phyloP scores from a whole-genome alignment of 768 basidiomycete genomes.

The Cubamyces sp. region DNA sequence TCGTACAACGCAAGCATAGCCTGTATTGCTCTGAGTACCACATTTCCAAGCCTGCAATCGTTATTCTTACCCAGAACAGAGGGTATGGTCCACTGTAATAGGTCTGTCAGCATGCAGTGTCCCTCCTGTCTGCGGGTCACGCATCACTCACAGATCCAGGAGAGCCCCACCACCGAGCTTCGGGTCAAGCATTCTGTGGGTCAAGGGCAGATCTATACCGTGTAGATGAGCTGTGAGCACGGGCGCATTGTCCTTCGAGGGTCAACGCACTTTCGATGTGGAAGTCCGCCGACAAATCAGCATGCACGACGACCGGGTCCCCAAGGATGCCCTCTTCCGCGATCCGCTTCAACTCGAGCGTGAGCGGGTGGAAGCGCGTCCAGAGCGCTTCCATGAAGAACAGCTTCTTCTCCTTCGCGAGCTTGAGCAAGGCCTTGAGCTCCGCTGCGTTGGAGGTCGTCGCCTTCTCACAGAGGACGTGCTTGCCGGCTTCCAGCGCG shows the following conservation, averaged over 20 bases:
- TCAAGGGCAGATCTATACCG: conserved; percentile 59
- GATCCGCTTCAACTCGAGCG: conserved; percentile 63
- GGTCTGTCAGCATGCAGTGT: background rate
- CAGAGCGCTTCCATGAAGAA: conserved; percentile 95
- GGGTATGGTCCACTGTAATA: conserved; percentile 75
- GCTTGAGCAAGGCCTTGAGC: conserved; percentile 67
- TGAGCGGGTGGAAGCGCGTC: conserved; percentile 81
- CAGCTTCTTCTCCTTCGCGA: conserved; percentile 77
- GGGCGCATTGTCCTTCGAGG: background rate
- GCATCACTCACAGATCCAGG: conserved; percentile 70
- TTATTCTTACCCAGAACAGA: conserved; percentile 65
- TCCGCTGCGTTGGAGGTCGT: conserved; percentile 80
- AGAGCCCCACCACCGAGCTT: conserved; percentile 80
- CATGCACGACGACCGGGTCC: conserved; percentile 65
- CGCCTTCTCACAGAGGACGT: conserved; percentile 90
- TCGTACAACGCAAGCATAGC: conserved; percentile 81
- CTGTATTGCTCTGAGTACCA: conserved; percentile 40
- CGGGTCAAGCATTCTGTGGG: conserved; percentile 80
- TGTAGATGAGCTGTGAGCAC: background rate
- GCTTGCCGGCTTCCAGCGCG: conserved; percentile 78
- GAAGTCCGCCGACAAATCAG: conserved; percentile 78
- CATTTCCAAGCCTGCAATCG: background rate
- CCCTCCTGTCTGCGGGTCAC: background rate
- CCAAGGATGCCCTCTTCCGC: conserved; percentile 68
- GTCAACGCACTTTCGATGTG: conserved; percentile 59